Conservation (phyloP, 1,284 basidiomycete species). For the Tausonia pullulans region DNA sequence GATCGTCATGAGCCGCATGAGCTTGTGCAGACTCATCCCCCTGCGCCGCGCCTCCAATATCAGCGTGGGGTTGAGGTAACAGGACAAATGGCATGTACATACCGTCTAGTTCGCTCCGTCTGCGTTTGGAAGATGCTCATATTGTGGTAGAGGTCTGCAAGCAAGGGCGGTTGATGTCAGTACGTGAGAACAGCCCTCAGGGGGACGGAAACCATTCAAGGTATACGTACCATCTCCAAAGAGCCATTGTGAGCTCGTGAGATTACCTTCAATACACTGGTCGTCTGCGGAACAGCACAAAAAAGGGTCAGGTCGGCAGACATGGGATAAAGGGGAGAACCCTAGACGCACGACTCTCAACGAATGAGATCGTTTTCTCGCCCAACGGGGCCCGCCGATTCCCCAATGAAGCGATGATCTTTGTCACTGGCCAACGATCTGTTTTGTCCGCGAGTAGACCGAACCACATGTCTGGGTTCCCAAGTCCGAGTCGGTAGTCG, state of each 20-base stretch:
- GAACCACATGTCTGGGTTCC: slow-evolving; percentile 16
- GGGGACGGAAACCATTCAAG: too few species aligned
- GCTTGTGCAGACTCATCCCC: slow-evolving; percentile 18
- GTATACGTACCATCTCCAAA: background rate
- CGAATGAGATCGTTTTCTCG: slow-evolving; percentile 18
- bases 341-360: slow-evolving; percentile 18
- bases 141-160: slow-evolving; percentile 16
- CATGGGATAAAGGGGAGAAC: background rate
- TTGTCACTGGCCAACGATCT: slow-evolving; percentile 9
- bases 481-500: slow-evolving; percentile 17
- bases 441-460: slow-evolving; percentile 5
- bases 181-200: too few species aligned
- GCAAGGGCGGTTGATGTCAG: background rate
- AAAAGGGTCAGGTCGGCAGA: background rate
- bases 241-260: slow-evolving; percentile 18
- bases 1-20: slow-evolving; percentile 17
- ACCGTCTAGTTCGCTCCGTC: slow-evolving; percentile 2
- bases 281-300: slow-evolving; percentile 10
- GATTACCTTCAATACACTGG: slow-evolving; percentile 19
- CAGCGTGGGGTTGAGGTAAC: background rate
- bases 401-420: slow-evolving; percentile 17
- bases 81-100: background rate
- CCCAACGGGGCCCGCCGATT: slow-evolving; percentile 16
- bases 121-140: slow-evolving; percentile 15
- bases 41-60: background rate